A percentile compares a stretch with the other conserved stretches of the same genome.
Evolutionary conservation across 2,329 filamentous ascomycete genomes (phyloP).

Genomic region (Fusarium subtropicale): DNA sequence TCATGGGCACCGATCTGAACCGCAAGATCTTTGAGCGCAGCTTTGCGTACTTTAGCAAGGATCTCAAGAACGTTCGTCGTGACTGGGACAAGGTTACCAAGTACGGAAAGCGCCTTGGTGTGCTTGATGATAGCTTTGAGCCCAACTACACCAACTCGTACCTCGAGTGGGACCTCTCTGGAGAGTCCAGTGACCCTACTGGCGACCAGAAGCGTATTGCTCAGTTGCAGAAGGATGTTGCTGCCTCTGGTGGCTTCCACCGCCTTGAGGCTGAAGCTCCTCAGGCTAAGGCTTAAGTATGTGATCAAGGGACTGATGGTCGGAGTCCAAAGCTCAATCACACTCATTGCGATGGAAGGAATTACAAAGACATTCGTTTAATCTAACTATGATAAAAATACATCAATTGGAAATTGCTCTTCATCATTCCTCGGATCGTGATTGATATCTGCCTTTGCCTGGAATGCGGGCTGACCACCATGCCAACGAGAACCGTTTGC

Average conservation of each 20-base stretch:
- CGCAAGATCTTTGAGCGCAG: constrained; percentile 84
- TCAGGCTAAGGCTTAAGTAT: constrained; percentile 32
- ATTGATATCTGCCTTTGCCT: neutral
- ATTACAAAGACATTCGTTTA: constrained; percentile 25
- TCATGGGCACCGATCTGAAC: constrained; percentile 75
- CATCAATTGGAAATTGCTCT: constrained; percentile 13
- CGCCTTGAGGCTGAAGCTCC: constrained; percentile 53
- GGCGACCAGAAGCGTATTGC: constrained; percentile 82
- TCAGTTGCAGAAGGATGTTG: constrained; percentile 74
- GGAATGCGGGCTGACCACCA: constrained; percentile 2
- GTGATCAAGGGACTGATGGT: neutral
- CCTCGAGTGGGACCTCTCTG: constrained; percentile 73
- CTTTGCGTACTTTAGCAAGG: constrained; percentile 79
- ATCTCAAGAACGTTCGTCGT: constrained; percentile 78
- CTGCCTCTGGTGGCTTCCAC: constrained; percentile 72
- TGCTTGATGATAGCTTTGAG: constrained; percentile 71
- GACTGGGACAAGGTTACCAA: constrained; percentile 83
- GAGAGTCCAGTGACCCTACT: constrained; percentile 73
- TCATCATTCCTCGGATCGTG: neutral
- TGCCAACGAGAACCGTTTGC: neutral
- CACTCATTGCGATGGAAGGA: constrained; percentile 28
- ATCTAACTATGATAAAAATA: constrained; percentile 10
- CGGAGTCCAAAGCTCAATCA: constrained; percentile 4
- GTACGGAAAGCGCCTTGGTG: constrained; percentile 79
- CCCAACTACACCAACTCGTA: constrained; percentile 82